phyloP scores from a whole-genome alignment of 2,329 filamentous ascomycete species.

The Malbranchea zuffiana region DNA sequence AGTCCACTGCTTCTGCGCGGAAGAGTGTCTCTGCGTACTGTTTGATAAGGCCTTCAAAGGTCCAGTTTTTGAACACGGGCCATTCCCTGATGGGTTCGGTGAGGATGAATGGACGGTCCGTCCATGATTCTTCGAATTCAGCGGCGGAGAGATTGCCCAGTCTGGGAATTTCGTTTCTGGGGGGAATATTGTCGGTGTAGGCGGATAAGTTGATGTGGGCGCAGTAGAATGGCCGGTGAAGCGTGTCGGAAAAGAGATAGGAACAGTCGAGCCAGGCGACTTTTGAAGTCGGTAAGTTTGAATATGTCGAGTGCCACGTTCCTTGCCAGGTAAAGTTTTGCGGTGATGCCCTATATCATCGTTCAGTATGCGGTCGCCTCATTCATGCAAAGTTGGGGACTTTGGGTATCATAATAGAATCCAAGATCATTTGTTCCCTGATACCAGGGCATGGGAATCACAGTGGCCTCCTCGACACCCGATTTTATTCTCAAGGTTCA shows the following conservation, averaged over 20 bases:
- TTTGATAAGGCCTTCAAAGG: conserved; percentile 53
- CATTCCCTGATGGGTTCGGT: conserved; percentile 71
- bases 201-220: conserved; percentile 59
- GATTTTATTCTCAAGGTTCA: too few species aligned
- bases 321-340: conserved; percentile 57
- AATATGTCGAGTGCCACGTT: conserved; percentile 71
- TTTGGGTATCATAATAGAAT: too few species aligned
- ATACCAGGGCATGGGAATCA: too few species aligned
- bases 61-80: conserved; percentile 69
- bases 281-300: conserved; percentile 46
- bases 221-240: conserved; percentile 85
- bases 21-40: conserved; percentile 59
- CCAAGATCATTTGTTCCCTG: too few species aligned
- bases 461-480: too few species aligned
- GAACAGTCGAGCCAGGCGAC: conserved; percentile 57
- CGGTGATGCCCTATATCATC: conserved; percentile 8
- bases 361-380: conserved; percentile 3
- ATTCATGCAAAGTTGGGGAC: too few species aligned
- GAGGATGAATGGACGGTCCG: conserved; percentile 72
- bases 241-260: conserved; percentile 75
- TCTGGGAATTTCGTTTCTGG: conserved; percentile 59
- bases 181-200: conserved; percentile 61
- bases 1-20: conserved; percentile 86
- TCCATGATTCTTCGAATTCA: conserved; percentile 67
- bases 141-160: conserved; percentile 57